Evolutionary conservation across 2,329 filamentous ascomycete species (phyloP).

Genomic region (Tolypocladium tropicale): DNA sequence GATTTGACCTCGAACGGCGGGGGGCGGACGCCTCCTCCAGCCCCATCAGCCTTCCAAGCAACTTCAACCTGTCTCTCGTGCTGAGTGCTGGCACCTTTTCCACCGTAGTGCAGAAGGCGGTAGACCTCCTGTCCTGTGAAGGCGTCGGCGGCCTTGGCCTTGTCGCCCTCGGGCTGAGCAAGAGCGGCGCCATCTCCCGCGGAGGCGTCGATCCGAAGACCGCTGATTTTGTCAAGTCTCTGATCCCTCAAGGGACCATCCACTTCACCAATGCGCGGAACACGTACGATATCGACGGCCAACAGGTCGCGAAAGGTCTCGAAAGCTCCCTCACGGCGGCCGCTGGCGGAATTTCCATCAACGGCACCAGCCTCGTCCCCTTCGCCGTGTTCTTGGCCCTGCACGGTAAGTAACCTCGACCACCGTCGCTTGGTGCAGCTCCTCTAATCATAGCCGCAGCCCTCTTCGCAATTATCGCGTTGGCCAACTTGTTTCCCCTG

Average conservation of each 20-base stretch:
- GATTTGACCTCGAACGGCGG: neutral
- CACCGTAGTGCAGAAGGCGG: slow-evolving; percentile 14
- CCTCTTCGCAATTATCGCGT: slow-evolving; percentile 10
- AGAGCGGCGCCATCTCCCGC: slow-evolving; percentile 11
- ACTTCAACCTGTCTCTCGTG: slow-evolving; percentile 16
- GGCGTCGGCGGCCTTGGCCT: slow-evolving; percentile 21
- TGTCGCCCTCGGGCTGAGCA: slow-evolving; percentile 13
- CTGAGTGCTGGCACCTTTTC: slow-evolving; percentile 19
- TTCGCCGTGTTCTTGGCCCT: slow-evolving; percentile 1
- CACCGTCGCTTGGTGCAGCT: neutral
- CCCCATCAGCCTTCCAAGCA: neutral
- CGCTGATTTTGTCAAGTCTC: neutral
- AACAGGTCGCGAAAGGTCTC: slow-evolving; percentile 9
- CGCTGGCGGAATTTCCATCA: neutral
- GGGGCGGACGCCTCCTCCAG: neutral
- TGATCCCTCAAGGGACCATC: slow-evolving; percentile 11
- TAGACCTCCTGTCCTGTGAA: slow-evolving; percentile 20
- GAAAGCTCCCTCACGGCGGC: slow-evolving; percentile 6
- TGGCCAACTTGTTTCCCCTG: slow-evolving; percentile 15
- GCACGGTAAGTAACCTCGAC: slow-evolving; percentile 1
- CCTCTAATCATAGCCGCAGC: neutral
- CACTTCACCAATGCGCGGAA: slow-evolving; percentile 15
- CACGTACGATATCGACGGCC: slow-evolving; percentile 16
- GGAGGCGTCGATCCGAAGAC: slow-evolving; percentile 4
- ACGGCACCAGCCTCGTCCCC: neutral